Percentiles rank a stretch among this genome's conserved stretches.
Evolutionary conservation across 2,329 filamentous ascomycete genomes (phyloP).

Genomic region (Samsoniella hepiali): DNA sequence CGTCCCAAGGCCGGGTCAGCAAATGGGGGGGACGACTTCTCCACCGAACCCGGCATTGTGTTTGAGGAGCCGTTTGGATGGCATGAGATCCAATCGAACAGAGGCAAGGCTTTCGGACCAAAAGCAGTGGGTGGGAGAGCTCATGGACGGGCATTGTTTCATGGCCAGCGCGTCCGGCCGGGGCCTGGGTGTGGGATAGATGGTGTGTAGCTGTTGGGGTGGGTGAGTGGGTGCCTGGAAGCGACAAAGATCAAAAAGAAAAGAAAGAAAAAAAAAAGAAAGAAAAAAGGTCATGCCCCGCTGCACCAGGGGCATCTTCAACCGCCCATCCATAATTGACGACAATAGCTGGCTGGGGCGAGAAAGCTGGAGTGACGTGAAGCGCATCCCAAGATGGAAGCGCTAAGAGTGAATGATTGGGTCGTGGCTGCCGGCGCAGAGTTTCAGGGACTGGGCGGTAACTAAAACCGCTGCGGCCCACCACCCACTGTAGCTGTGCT

Average conservation of each 20-base stretch:
- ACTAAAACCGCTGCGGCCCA: constrained; percentile 7
- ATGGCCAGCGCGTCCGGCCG: constrained; percentile 26
- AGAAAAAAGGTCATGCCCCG: neutral
- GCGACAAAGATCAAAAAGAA: neutral
- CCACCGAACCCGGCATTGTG: neutral
- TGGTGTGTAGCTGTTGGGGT: neutral
- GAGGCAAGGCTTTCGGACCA: neutral
- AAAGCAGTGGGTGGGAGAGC: constrained; percentile 12
- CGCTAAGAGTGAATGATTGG: constrained; percentile 16
- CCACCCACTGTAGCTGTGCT: neutral
- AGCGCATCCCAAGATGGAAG: constrained; percentile 14
- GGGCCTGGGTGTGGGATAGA: constrained; percentile 11
- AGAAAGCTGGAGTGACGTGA: neutral
- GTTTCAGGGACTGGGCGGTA: constrained; percentile 16
- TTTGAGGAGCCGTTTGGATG: neutral
- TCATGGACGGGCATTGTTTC: constrained; percentile 23
- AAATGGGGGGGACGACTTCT: neutral
- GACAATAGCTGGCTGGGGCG: neutral
- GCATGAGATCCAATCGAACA: constrained; percentile 5
- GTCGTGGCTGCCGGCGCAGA: neutral
- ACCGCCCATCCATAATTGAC: neutral
- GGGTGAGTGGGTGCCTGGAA: neutral
- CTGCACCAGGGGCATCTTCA: neutral
- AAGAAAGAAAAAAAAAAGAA: neutral
- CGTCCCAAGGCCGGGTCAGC: neutral